A percentile compares a stretch with the other conserved stretches of the same genome.
phyloP scores from a whole-genome alignment of 306 rosid species.

The Vicia villosa region DNA sequence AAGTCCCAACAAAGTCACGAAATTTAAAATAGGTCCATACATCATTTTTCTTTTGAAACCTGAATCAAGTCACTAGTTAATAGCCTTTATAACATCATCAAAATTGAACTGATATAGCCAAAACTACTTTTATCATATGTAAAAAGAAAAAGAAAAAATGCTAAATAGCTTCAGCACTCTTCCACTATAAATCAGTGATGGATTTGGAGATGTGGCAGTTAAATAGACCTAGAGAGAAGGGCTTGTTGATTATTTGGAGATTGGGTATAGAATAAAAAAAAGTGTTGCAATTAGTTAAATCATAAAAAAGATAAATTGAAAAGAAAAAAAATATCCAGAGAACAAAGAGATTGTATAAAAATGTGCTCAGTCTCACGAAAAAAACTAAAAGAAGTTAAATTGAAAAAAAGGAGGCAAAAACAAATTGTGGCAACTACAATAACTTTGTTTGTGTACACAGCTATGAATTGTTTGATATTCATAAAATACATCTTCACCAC shows the following conservation, averaged over 20 bases:
- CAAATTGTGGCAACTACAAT: slow-evolving; percentile 1
- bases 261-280: background rate
- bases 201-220: background rate
- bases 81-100: background rate
- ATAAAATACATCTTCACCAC: slow-evolving; percentile 2
- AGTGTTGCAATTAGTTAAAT: background rate
- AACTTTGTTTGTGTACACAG: background rate
- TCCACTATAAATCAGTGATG: slow-evolving; percentile 6
- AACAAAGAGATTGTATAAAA: background rate
- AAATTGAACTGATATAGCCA: slow-evolving; percentile 12
- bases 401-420: background rate
- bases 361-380: background rate
- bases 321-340: background rate
- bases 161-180: background rate
- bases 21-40: background rate
- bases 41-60: slow-evolving; percentile 1
- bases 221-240: slow-evolving; percentile 2
- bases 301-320: background rate
- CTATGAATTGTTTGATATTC: slow-evolving; percentile 2
- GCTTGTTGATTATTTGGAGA: background rate
- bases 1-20: slow-evolving; percentile 1
- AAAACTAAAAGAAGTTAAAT: slow-evolving; percentile 19
- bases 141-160: background rate
- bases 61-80: background rate
- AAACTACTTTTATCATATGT: background rate